These are phyloP conservation scores for Crithidia expoeki DNA, from an alignment of 208 protist genomes.

Conservation along the genomic window DNA sequence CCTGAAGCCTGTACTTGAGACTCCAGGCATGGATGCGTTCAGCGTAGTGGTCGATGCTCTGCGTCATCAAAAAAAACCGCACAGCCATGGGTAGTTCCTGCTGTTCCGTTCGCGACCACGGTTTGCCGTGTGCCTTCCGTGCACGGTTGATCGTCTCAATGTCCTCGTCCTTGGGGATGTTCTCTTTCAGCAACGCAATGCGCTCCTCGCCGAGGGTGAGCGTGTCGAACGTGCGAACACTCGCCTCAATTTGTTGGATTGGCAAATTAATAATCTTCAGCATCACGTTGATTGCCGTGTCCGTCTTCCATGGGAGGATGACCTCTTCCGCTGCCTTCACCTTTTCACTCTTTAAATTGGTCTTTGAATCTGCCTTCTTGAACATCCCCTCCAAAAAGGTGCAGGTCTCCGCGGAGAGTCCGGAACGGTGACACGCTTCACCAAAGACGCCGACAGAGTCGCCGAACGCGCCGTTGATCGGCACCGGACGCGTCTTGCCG, in stretches of 20 bases:
- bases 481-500: slow-evolving; percentile 55
- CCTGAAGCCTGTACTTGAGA: slow-evolving; percentile 60
- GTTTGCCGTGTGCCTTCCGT: slow-evolving; percentile 41
- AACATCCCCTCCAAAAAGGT: slow-evolving; percentile 34
- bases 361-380: slow-evolving; percentile 29
- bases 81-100: slow-evolving; percentile 56
- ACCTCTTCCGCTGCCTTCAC: slow-evolving; percentile 12
- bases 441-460: slow-evolving; percentile 42
- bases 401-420: slow-evolving; percentile 19
- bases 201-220: slow-evolving; percentile 76
- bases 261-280: slow-evolving; percentile 81
- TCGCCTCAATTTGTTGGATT: slow-evolving; percentile 73
- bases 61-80: slow-evolving; percentile 81
- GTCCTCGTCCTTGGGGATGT: slow-evolving; percentile 71
- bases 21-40: slow-evolving; percentile 78
- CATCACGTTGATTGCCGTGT: slow-evolving; percentile 79
- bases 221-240: slow-evolving; percentile 75
- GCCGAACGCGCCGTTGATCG: slow-evolving; percentile 48
- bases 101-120: slow-evolving; percentile 45
- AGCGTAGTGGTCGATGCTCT: slow-evolving; percentile 67
- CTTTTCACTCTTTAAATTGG: slow-evolving; percentile 21
- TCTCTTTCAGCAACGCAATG: slow-evolving; percentile 60
- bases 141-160: slow-evolving; percentile 52
- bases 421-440: slow-evolving; percentile 2
- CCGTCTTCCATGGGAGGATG: slow-evolving; percentile 58